Evolutionary conservation across 1,139 yeast genomes (phyloP), one percentile per base, ranked within the genome.

Genomic region (Suhomyces bokatorum): DNA sequence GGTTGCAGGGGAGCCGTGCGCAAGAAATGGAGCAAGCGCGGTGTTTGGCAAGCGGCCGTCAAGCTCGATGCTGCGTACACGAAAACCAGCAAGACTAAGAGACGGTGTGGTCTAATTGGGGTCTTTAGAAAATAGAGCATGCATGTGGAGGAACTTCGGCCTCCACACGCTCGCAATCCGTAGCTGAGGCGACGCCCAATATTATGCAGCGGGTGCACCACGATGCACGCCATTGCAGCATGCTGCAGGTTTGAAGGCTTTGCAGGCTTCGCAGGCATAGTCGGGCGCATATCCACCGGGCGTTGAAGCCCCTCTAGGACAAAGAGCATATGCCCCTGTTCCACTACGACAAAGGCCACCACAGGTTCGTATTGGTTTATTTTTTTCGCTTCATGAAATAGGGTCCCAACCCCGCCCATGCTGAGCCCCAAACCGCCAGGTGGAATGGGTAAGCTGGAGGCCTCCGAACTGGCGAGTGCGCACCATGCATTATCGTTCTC

Each of bases 91-190:
- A 33, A 22, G n/a, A 17, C 24, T 33, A 33, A 33, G 28, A 22
- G 29, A 4, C 16, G n/a, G 26, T 13, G 27, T 33, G 36, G 27
- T 33, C 36, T 33, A 33, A 33, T 22, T 22, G 14, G 36, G 28
- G 12, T 6, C 16, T 33, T 22, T 22, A 22, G 28, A 33, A 20
- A 33, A 22, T 22, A 33, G 28, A 33, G 20, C 28, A 14, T 33
- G 36, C 36, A 33, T 33, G 36, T 33, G 36, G 36, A n/a, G 28
- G 36, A 33, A 33, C 27, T 9, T 26, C 27, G 27, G 27, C 12
- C 4, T 4, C 10, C 27, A 11, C 10, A 11, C 12, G 28, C 36
- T 33, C 36, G 27, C 14, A 17, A 32, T 22, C 35, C 13, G 26
- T 15, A 9, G 35, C 35, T 27, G 36, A 33, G 36, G 36, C 36